Evolutionary conservation across 257 asterid species (phyloP).

Genomic region (Striga asiatica): DNA sequence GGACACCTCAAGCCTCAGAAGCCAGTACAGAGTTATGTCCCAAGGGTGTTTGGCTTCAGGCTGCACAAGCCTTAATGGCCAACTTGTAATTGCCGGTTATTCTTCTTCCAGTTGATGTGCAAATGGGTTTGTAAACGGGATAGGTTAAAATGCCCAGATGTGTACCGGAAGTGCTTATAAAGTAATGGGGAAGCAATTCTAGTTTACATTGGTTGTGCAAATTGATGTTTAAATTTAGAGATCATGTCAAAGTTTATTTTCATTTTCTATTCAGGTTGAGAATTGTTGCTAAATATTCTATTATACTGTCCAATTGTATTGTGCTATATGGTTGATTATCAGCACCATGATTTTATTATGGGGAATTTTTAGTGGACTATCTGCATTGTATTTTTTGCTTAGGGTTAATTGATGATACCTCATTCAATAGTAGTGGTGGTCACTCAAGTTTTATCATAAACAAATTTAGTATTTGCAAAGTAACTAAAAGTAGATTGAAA

Average conservation of each 20-base stretch:
- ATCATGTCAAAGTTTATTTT: neutral
- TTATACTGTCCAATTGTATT: neutral
- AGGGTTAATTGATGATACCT: no score
- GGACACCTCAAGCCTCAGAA: constrained; percentile 84
- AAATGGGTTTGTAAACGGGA: neutral
- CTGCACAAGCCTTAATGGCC: constrained; percentile 48
- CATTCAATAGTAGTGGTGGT: no score
- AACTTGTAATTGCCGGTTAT: constrained; percentile 4
- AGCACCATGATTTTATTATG: neutral
- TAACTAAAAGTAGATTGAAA: no score
- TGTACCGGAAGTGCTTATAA: neutral
- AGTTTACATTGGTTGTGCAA: neutral
- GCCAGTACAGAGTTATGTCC: constrained; percentile 63
- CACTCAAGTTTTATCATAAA: no score
- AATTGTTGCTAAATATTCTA: neutral
- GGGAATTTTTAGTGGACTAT: neutral
- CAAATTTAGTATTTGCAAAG: no score
- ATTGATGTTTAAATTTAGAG: neutral
- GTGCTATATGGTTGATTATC: neutral
- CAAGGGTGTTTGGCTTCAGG: constrained; percentile 79
- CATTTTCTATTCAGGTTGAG: neutral
- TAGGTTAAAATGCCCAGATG: neutral
- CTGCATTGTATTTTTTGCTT: neutral
- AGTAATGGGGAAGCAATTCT: neutral
- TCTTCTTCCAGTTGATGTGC: constrained; percentile 5